Base-by-base conservation (phyloP, 2,329 filamentous ascomycete species). In the Cladosporium sp. region DNA sequence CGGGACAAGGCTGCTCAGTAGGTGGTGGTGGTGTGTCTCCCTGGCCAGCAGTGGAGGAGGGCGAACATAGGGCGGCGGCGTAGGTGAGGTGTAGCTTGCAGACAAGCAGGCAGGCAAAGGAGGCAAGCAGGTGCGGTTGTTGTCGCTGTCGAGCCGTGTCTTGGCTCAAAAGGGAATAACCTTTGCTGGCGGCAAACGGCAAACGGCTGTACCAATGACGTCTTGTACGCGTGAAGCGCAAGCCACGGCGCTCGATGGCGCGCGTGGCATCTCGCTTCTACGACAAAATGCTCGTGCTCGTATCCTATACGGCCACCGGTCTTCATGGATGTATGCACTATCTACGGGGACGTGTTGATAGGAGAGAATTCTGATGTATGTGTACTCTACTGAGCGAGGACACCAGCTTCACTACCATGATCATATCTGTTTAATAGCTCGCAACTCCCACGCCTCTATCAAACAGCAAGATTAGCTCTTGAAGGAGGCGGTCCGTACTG, bases 121-220 rank as follows among this genome's bases (percentile, higher is more conserved):
- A 34, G 26, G 53, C 30, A 30, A 57, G 54, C 32, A 56, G 28
- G 54, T n/a, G 54, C 54, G 54, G 54, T 57, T 57, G 54, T 57
- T 57, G 54, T 56, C 54, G 28, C 39, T n/a, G 28, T 13, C 54
- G 11, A 57, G 54, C 54, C 51, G 51, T 21, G 51, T 39, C 54
- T 57, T 57, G 54, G 54, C 54, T 39, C 16, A 32, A 57, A 39
- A 34, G 28, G 51, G 51, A 54, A 54, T 54, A 32, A 46, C n/a
- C n/a, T 21, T 23, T 21, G 39, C 39, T 46, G 39, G 51, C 49
- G 28, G 49, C 16, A 26, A 53, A 28, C 28, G 28, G 28, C 28
- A 28, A 28, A 53, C 49, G 49, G 49, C 51, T 54, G 51, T 54
- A 54, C 51, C 51, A 54, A 54, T 54, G 51, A 54, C 51, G 51